phyloP scores from a whole-genome alignment of 2,329 filamentous ascomycete species.

The Colletotrichum nymphaeae region DNA sequence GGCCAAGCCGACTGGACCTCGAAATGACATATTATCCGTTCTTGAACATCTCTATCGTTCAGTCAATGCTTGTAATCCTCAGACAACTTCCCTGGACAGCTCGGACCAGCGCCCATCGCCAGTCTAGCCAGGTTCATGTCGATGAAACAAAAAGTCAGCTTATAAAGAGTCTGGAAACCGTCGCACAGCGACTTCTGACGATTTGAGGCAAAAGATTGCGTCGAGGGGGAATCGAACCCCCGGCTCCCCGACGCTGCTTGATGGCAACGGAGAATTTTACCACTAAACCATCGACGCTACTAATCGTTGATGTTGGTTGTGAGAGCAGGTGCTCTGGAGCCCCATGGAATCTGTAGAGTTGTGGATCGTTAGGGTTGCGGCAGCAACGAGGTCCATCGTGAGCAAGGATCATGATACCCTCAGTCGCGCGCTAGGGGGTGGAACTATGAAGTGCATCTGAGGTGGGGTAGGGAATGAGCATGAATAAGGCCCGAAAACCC shows the following conservation, averaged over 20 bases:
- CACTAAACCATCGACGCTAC: conserved; percentile 8
- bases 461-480: neutral
- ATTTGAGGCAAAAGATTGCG: neutral
- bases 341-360: fast-evolving
- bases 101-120: neutral
- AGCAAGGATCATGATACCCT: conserved; percentile 18
- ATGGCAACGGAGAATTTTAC: conserved; percentile 21
- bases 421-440: neutral
- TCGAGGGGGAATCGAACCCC: conserved; percentile 15
- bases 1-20: neutral
- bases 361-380: conserved; percentile 8
- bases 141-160: neutral
- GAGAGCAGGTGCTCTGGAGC: fast-evolving
- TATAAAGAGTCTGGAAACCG: too few species aligned
- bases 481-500: neutral
- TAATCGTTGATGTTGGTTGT: fast-evolving
- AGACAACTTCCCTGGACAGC: neutral
- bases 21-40: neutral
- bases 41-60: too few species aligned
- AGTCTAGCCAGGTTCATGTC: neutral
- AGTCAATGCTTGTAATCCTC: fast-evolving
- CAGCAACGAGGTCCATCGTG: neutral
- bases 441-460: neutral
- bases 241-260: conserved; percentile 15
- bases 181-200: too few species aligned